Conservation (phyloP, 805 yeast species). For the Metschnikowia kunwiensis region DNA sequence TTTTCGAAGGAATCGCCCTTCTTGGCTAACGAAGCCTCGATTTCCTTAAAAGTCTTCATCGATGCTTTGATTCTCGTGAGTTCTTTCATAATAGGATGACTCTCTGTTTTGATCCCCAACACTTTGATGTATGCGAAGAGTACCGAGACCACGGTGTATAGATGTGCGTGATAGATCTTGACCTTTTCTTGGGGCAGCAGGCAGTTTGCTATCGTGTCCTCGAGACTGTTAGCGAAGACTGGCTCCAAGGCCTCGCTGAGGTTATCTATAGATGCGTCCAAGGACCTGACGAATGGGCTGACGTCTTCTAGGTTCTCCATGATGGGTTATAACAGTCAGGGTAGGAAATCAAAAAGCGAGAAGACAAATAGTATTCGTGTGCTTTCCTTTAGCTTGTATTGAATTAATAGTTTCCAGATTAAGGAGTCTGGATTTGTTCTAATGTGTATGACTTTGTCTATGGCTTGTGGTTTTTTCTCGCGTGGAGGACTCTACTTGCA, state of each 20-base stretch:
- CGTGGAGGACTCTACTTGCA: conserved; percentile 1
- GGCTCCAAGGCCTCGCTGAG: conserved; percentile 36
- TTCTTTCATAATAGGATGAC: conserved; percentile 66
- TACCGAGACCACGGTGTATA: conserved; percentile 55
- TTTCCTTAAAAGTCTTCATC: conserved; percentile 53
- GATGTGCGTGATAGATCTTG: conserved; percentile 35
- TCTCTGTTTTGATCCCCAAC: conserved; percentile 52
- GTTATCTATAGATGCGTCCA: conserved; percentile 36
- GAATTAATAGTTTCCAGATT: no score
- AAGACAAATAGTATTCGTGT: no score
- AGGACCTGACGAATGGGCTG: conserved; percentile 35
- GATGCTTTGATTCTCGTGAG: conserved; percentile 64
- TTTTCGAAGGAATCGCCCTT: conserved; percentile 22
- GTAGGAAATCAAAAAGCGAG: no score
- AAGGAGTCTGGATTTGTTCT: no score
- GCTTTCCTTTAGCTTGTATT: no score
- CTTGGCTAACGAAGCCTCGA: conserved; percentile 24
- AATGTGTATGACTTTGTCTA: no score
- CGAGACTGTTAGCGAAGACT: conserved; percentile 37
- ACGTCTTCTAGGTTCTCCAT: conserved; percentile 50
- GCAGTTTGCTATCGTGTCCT: conserved; percentile 31
- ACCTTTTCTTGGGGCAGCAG: conserved; percentile 25
- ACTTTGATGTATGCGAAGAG: conserved; percentile 59
- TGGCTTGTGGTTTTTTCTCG: conserved; percentile 7
- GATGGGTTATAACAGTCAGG: neutral